Evolutionary conservation across 805 yeast genomes (phyloP), one percentile per base, ranked within the genome.

Genomic region (Scheffersomyces amazonensis): DNA sequence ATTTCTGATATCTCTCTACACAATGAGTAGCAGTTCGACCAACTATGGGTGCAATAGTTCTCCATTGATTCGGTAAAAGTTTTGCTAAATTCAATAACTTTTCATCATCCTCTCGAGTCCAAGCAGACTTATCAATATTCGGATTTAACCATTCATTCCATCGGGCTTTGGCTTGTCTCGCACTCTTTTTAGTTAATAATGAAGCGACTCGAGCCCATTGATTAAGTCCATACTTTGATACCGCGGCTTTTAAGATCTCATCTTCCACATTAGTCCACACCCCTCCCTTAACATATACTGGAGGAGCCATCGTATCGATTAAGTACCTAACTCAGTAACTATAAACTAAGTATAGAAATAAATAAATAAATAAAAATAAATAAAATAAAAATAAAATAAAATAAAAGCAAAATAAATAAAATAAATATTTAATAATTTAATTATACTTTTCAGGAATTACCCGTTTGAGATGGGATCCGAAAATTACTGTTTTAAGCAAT

Each of bases 171-270:
- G 95, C 91, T 57, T 93, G 98, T 53, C 80, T 81, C 4, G 97
- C 95, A 2, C 89, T 82, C 60, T 91, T 91, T 56, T 85, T 80
- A 5, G 87, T 82, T 24, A 91, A 64, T 32, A 91, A 69, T 0
- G 97, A 88, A 1, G 96, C 85, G 4, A 91, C 91, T 35, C 96
- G 76, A 11, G 93, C 75, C 99, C 99, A 91, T 53, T 93, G 96
- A 49, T 87, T 89, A 15, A 89, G 68, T 0, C 99, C 99, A 59
- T 91, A 91, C 55, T 91, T 93, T 28, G 93, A 76, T 2, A 93
- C 86, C 1, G 96, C 96, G 0, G 96, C 96, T 46, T 83, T 81
- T 31, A 91, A 67, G 31, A 93, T 83, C 59, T 88, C 91, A 60
- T 93, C 99, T 47, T 75, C 84, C 2, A 76, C 76, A 53, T 87